phyloP scores from a whole-genome alignment of 139 green algal species.

The Picochlorum sp. region DNA sequence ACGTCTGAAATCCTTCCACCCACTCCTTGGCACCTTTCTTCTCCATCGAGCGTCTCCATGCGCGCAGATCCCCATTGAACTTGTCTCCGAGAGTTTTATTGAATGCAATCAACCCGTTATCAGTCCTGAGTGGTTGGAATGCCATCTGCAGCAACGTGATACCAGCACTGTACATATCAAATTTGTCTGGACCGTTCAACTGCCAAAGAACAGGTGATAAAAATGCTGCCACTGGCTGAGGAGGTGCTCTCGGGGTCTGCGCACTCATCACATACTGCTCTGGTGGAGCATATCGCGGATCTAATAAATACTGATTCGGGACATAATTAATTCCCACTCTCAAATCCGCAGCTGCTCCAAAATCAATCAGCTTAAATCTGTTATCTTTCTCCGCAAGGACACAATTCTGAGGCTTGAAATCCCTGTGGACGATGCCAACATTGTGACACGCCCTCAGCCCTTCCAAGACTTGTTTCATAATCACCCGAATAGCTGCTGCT shows the following conservation, averaged over 20 bases:
- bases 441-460: constrained; percentile 49
- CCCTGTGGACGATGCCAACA: constrained; percentile 74
- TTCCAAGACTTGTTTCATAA: constrained; percentile 63
- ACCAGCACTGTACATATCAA: constrained; percentile 83
- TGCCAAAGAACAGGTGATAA: constrained; percentile 82
- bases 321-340: constrained; percentile 89
- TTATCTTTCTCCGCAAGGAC: constrained; percentile 53
- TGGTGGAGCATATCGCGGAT: constrained; percentile 80
- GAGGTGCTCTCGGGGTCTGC: constrained; percentile 43
- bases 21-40: constrained; percentile 31
- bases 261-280: constrained; percentile 90
- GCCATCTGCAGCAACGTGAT: constrained; percentile 65
- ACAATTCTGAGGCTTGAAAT: constrained; percentile 88
- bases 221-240: constrained; percentile 65
- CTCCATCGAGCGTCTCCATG: constrained; percentile 51
- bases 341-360: constrained; percentile 83
- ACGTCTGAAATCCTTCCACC: constrained; percentile 60
- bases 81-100: constrained; percentile 40
- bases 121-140: constrained; percentile 62
- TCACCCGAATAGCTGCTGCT: constrained; percentile 37
- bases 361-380: constrained; percentile 82
- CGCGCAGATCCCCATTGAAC: constrained; percentile 44
- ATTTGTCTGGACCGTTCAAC: constrained; percentile 77
- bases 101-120: constrained; percentile 70
- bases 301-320: constrained; percentile 86